Base-by-base conservation (phyloP, 148 eudicot species). In the Chenopodium album region DNA sequence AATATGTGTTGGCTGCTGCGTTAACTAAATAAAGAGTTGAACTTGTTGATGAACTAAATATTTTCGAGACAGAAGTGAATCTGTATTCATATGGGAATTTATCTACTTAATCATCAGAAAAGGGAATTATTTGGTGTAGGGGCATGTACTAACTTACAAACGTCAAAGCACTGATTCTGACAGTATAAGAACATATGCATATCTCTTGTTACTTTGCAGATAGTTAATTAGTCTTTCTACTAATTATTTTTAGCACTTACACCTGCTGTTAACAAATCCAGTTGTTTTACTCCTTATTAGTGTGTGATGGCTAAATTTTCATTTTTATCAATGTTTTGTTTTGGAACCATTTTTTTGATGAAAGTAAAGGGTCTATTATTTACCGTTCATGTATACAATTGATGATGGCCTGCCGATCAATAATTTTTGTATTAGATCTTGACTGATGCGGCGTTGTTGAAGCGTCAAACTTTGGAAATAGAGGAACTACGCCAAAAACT, bases 401-500 rank as follows among this genome's bases (percentile, higher is more conserved):
- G 74, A 67, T 48, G 67, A 20, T 31, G 31, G 20, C 71, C 76
- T 6, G 37, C 54, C 83, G 63, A 19, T 52, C 54, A 26, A 5
- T 78, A 14, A 37, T 80, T 72, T 65, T 28, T 76, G 75, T 79
- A 82, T 71, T 81, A 96, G 98, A 96, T 96, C 83, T 81, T 96
- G 86, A 92, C 97, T 76, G 99, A 96, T 86, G 99, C 98, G 47
- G 99, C 99, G 81, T 86, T 96, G 81, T 63, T 96, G 79, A 96
- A 96, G 91, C 90, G 95, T 63, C 99, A 94, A 85, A 96, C 90
- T 76, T 78, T 89, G 81, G 99, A 94, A 89, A 96, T 96, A 76
- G 98, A 96, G 85, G 98, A 94, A 59, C 76, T 96, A 65, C 97
- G 91, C 52, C 80, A 82, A 67, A 94, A 94, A 87, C 98, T 96